Percentiles rank a stretch among this genome's conserved stretches.
phyloP scores from a whole-genome alignment of 2,329 filamentous ascomycete genomes.

The Paraconiothyrium brasiliense region DNA sequence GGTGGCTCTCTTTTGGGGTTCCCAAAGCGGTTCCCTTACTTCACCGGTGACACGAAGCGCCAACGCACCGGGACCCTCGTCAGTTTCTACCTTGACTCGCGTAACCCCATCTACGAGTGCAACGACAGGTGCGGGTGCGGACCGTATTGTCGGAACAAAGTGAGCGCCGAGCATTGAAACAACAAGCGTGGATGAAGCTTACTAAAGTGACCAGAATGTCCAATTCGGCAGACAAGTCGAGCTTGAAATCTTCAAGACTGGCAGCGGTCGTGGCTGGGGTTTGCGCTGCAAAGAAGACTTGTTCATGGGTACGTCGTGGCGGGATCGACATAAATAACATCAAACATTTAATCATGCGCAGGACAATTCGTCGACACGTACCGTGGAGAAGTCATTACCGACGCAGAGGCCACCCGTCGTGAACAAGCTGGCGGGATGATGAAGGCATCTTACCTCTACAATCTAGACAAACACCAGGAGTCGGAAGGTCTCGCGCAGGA shows the following conservation, averaged over 20 bases:
- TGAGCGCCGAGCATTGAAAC: not conserved
- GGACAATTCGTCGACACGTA: conserved; percentile 83
- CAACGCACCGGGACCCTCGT: conserved; percentile 45
- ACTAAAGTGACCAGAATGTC: conserved; percentile 61
- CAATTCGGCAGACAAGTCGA: conserved; percentile 76
- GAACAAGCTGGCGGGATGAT: conserved; percentile 62
- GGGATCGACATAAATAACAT: not conserved
- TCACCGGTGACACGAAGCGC: conserved; percentile 39
- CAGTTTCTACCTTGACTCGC: conserved; percentile 54
- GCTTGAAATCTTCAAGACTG: conserved; percentile 80
- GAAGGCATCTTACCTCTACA: conserved; percentile 71
- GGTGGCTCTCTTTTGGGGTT: conserved; percentile 46
- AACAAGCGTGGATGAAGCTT: not conserved
- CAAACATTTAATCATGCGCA: not conserved
- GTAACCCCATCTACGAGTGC: conserved; percentile 78
- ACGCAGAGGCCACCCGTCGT: conserved; percentile 69
- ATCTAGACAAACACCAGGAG: conserved; percentile 80
- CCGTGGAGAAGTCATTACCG: conserved; percentile 67
- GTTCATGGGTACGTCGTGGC: conserved; percentile 56
- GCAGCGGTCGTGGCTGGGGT: conserved; percentile 76
- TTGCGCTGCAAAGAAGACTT: conserved; percentile 72
- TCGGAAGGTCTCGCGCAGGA: conserved; percentile 60
- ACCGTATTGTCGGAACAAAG: conserved; percentile 71
- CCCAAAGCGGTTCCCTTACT: conserved; percentile 71
- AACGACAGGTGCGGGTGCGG: conserved; percentile 75